Evolutionary conservation across 1,139 yeast genomes (phyloP), one percentile per base, ranked within the genome.

Genomic region (Lodderomyces beijingensis): DNA sequence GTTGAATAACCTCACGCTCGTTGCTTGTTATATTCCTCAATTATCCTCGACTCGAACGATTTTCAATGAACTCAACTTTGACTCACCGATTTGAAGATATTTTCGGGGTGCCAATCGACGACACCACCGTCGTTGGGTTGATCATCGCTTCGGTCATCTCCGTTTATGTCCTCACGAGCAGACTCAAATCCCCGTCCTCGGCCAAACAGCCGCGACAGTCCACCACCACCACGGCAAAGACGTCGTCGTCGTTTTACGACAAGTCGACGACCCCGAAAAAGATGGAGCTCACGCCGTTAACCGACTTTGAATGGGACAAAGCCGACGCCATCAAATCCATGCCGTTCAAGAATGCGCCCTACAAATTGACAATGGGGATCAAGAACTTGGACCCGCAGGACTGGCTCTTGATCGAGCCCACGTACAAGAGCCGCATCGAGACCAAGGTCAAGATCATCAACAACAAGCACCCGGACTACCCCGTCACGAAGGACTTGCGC

Each of bases 401-500:
- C 34, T 78, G 84, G 79, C 58, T 84, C 19, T 59, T 77, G 32
- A 50, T 85, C n/a, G 95, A 84, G 40, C 64, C 80, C 31, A 71
- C 80, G 0, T 83, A 83, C 47, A 49, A 62, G 39, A 48, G 59
- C 4, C 56, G 65, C 14, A 64, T 79, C 4, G 62, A 62, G 7
- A 51, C 64, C 27, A 74, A 80, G 45, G 50, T 49, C 3, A 51
- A 56, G 18, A 56, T 77, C 12, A 44, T 61, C 16, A 58, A 65
- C 4, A 65, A 65, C 32, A 42, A 50, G 6, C 64, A 69, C 36
- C 70, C 72, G 0, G 67, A 40, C 14, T 72, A 52, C 39, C 57
- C 56, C 1, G 27, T 40, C 5, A 54, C 41, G 6, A 55, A 53
- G 32, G 59, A 64, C 34, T 43, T 58, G 17, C 38, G 58, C 13